Percentiles rank a stretch among this genome's conserved stretches.
These are phyloP conservation scores for Akanthomyces lecanii DNA, from an alignment of 2,329 filamentous ascomycete species.

Conservation along the genomic window DNA sequence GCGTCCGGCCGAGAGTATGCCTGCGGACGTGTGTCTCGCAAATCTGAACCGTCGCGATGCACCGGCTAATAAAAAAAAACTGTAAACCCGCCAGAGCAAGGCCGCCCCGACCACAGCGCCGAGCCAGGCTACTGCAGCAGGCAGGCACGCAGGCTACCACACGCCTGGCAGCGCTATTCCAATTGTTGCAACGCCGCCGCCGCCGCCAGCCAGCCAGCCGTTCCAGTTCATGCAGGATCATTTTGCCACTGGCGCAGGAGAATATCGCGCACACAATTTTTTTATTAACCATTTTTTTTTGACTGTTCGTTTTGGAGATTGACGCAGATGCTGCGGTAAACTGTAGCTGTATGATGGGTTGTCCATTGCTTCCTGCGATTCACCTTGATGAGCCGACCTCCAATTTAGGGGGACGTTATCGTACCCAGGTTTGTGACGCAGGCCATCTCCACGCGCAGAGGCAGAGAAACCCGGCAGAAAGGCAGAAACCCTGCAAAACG, in stretches of 20 bases:
- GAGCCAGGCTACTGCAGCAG: neutral
- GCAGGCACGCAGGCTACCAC: neutral
- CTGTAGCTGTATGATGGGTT: neutral
- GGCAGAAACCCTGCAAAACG: neutral
- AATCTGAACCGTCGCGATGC: neutral
- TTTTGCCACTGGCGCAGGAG: constrained; percentile 15
- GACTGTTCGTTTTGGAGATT: neutral
- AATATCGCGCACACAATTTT: constrained; percentile 2
- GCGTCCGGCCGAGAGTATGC: neutral
- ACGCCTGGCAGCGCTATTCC: neutral
- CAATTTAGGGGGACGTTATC: neutral
- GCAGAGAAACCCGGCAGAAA: neutral
- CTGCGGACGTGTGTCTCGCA: neutral
- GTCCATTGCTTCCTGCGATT: neutral
- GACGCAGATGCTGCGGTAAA: no score
- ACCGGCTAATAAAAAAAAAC: neutral
- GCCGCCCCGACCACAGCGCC: neutral
- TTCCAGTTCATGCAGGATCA: constrained; percentile 13
- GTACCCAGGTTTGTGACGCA: constrained; percentile 2
- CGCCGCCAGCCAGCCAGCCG: neutral
- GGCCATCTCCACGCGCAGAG: constrained; percentile 2
- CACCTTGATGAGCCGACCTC: constrained; percentile 1
- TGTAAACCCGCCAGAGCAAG: neutral
- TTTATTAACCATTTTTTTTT: neutral
- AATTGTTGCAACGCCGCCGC: constrained; percentile 1